Evolutionary conservation across 306 rosid genomes (phyloP).

Genomic region (Acacia crassicarpa): DNA sequence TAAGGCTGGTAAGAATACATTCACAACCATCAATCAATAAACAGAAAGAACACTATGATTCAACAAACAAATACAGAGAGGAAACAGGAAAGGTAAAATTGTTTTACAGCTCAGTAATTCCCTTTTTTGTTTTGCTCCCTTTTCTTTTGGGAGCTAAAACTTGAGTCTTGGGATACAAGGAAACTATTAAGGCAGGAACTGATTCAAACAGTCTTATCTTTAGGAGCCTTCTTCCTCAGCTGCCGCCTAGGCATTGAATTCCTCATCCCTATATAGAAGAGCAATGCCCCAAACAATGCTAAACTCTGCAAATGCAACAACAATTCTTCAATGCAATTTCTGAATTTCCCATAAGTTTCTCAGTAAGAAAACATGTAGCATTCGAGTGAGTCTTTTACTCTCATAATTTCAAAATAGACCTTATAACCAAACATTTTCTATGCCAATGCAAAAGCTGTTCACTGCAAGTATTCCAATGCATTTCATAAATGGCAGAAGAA

Average conservation of each 20-base stretch:
- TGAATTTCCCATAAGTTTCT: not conserved
- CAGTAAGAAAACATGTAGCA: not conserved
- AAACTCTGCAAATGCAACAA: constrained; percentile 44
- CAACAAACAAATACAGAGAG: not conserved
- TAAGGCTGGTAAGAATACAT: not conserved
- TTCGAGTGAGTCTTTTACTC: too few relatives aligned
- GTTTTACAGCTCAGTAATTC: not conserved
- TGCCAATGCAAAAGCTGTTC: too few relatives aligned
- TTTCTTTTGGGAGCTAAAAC: not conserved
- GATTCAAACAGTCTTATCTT: constrained; percentile 45
- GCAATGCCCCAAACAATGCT: constrained; percentile 73
- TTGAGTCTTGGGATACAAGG: not conserved
- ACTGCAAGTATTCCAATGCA: not conserved
- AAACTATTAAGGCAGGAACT: not conserved
- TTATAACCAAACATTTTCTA: too few relatives aligned
- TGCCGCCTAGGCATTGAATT: constrained; percentile 54
- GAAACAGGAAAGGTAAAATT: not conserved
- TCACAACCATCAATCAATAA: not conserved
- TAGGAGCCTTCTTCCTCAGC: constrained; percentile 47
- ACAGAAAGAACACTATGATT: not conserved
- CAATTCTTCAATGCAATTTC: not conserved
- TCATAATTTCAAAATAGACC: too few relatives aligned
- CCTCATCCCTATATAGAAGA: constrained; percentile 63
- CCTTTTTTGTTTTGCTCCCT: not conserved
- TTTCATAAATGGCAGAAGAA: not conserved